Evolutionary conservation across 2,329 filamentous ascomycete genomes (phyloP), one percentile per base, ranked within the genome.

Genomic region (Calonectria pauciramosa): DNA sequence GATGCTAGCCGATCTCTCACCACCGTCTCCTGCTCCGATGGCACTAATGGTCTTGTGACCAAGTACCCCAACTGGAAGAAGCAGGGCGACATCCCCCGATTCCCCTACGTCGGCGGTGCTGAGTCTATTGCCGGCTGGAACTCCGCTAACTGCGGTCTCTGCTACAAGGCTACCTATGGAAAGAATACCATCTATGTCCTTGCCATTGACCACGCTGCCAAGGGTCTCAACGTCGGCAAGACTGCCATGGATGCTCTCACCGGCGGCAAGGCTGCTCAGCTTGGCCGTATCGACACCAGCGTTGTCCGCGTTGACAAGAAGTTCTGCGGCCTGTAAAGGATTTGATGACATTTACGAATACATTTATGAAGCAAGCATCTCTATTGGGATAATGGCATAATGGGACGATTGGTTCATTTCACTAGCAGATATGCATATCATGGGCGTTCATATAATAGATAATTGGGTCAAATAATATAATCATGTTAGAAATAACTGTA

Each of bases 21-120:
- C 41, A 83, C 81, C 7, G 89, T 95, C 54, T 83, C 92, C 76
- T 95, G 93, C 90, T 93, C 91, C 41, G 91, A 95, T 81, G 93
- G 93, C 70, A 60, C 76, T 75, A 93, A 94, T 84, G 93, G 93
- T 73, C 89, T 95, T 75, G 90, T 90, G 76, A 91, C 89, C 79
- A 74, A 74, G 68, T 89, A 87, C 80, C 91, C 91, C 86, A 88
- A 88, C 79, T 94, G 90, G 90, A 82, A 85, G 67, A 91, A 85
- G 1, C 90, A 92, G 83, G 87, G 87, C 68, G 81, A 87, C 38
- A 83, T 91, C n/a, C n/a, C n/a, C n/a, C n/a, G n/a, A n/a, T n/a
- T n/a, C n/a, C n/a, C n/a, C n/a, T n/a, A n/a, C n/a, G 88, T 93
- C 73, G 92, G 90, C 44, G 91, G 90, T 34, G 85, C 86, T 23